Evolutionary conservation across 2,329 filamentous ascomycete genomes (phyloP), one percentile per base, ranked within the genome.

Genomic region (Monilinia fructicola): DNA sequence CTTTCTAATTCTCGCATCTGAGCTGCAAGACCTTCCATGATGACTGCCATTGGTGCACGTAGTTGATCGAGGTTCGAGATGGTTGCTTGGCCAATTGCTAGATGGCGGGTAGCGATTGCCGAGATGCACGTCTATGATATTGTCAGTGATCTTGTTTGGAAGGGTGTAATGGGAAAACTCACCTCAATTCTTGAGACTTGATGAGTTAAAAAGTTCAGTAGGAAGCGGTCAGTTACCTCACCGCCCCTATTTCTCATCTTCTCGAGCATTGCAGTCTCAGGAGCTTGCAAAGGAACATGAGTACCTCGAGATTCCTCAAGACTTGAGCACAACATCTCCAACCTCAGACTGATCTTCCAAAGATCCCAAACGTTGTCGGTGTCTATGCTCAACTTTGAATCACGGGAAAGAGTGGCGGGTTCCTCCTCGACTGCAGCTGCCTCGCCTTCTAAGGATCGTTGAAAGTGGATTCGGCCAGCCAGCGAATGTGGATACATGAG

Each of bases 141-240:
- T 64, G 71, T 64, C 50, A 71, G 67, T 40, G 65, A 50, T 16
- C 64, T 76, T 71, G 52, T 64, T 52, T 71, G 28, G 16, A 18
- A 42, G 12, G 18, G 10, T 6, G 10, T 14, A n/a, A 9, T 54
- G 21, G n/a, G 68, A 78, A 71, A 78, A 65, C 69, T 68, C 82
- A 96, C 93, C 87, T 99, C 95, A 77, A 99, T 96, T 74, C 95
- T 87, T 77, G 91, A 93, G 72, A 99, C 90, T 83, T 97, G 93
- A 76, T 98, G 93, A 77, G 96, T 93, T 77, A 98, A 85, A 74
- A 99, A 92, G 74, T 92, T 93, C 66, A 96, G 80, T 78, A 98
- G 81, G 78, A 96, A 94, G 64, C 87, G 84, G 81, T 98, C 95
- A 38, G 93, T 92, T 64, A 97, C 86, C 76, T 97, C 93, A 14